Evolutionary conservation across 2,329 filamentous ascomycete genomes (phyloP).

Genomic region (Corynespora cassiicola): DNA sequence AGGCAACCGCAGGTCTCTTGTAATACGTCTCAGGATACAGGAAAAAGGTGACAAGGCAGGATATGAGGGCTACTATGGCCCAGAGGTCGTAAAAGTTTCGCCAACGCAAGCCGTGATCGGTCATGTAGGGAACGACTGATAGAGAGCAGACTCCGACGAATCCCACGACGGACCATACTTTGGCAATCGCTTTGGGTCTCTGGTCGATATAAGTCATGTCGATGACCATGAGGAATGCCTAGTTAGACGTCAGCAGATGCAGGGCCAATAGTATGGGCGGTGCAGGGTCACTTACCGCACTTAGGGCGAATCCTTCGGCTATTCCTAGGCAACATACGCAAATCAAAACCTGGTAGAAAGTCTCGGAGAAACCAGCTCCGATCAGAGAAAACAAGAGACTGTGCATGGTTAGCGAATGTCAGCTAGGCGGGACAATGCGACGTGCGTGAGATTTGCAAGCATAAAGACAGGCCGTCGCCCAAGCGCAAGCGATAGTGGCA

Average conservation of each 20-base stretch:
- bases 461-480: conserved; percentile 40
- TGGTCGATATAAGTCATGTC: conserved; percentile 43
- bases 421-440: too few species aligned
- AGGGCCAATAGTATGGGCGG: too few species aligned
- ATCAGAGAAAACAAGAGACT: conserved; percentile 24
- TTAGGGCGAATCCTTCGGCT: conserved; percentile 26
- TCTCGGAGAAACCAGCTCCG: conserved; percentile 19
- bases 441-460: conserved; percentile 23
- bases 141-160: conserved; percentile 20
- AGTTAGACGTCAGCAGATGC: background rate
- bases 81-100: conserved; percentile 31
- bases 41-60: conserved; percentile 22
- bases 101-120: conserved; percentile 23
- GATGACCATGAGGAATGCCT: conserved; percentile 36
- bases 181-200: conserved; percentile 33
- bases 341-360: conserved; percentile 24
- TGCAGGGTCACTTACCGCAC: conserved; percentile 26
- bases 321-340: conserved; percentile 26
- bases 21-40: conserved; percentile 45
- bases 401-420: too few species aligned
- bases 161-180: conserved; percentile 27
- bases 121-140: conserved; percentile 20
- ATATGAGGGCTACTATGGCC: conserved; percentile 18
- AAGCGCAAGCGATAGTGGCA: conserved; percentile 35
- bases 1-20: conserved; percentile 37